phyloP scores from a whole-genome alignment of 495 filamentous ascomycete genomes.

The Penicillium malachiteum region DNA sequence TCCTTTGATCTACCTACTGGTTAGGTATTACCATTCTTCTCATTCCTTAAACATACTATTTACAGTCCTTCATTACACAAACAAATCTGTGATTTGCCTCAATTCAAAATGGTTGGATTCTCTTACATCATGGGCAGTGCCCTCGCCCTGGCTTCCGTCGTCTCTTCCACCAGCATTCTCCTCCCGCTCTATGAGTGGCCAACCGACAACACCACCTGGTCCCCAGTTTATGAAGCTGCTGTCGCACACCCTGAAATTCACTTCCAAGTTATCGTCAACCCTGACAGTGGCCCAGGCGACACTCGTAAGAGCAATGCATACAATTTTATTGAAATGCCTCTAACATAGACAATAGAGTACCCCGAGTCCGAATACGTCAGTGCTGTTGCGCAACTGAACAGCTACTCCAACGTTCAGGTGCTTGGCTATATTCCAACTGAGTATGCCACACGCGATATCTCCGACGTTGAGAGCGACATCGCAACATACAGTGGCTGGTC shows the following conservation, averaged over 20 bases:
- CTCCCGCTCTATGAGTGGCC: conserved; percentile 54
- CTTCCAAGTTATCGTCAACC: conserved; percentile 49
- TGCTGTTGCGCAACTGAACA: conserved; percentile 38
- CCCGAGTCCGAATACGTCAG: conserved; percentile 32
- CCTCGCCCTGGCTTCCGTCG: conserved; percentile 12
- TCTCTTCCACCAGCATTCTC: conserved; percentile 27
- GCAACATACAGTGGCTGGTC: conserved; percentile 43
- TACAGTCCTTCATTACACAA: no score
- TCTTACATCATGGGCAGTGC: conserved; percentile 8
- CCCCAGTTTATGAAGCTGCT: conserved; percentile 37
- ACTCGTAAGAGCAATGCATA: conserved; percentile 12
- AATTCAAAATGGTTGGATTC: conserved; percentile 11
- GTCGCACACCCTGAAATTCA: conserved; percentile 30
- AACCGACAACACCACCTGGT: conserved; percentile 38
- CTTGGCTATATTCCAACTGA: conserved; percentile 51
- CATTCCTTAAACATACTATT: no score
- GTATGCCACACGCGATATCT: conserved; percentile 26
- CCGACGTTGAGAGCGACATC: conserved; percentile 37
- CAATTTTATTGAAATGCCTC: no score
- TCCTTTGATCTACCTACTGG: not conserved
- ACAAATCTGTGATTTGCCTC: conserved; percentile 1
- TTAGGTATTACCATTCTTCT: no score
- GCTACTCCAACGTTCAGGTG: conserved; percentile 41
- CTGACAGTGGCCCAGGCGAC: conserved; percentile 44
- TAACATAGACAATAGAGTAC: conserved; percentile 4